Percentiles rank a stretch among this genome's conserved stretches.
phyloP scores from a whole-genome alignment of 208 protist species.

The Porcisia hertigi region DNA sequence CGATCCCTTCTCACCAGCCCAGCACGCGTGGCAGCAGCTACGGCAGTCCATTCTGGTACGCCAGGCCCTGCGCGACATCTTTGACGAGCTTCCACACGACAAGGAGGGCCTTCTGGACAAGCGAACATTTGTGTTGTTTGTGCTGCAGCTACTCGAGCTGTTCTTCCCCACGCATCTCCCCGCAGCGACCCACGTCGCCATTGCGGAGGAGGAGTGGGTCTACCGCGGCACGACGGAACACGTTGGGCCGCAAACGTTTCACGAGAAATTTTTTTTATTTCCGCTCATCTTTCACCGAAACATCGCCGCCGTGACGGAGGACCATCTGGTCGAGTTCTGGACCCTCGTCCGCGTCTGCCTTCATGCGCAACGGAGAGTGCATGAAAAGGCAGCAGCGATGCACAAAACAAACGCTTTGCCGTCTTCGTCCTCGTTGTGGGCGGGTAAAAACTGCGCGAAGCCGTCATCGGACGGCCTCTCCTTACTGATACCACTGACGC shows the following conservation, averaged over 20 bases:
- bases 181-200: slow-evolving; percentile 44
- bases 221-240: slow-evolving; percentile 81
- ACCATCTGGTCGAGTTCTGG: slow-evolving; percentile 81
- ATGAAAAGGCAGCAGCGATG: slow-evolving; percentile 17
- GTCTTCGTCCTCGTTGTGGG: neutral
- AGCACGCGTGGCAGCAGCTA: slow-evolving; percentile 23
- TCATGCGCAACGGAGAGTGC: slow-evolving; percentile 32
- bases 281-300: slow-evolving; percentile 84
- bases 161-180: slow-evolving; percentile 76
- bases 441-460: neutral
- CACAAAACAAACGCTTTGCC: neutral
- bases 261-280: slow-evolving; percentile 81
- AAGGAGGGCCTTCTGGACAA: slow-evolving; percentile 59
- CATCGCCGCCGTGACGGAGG: slow-evolving; percentile 47
- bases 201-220: slow-evolving; percentile 88
- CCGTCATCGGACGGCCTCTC: slow-evolving; percentile 14
- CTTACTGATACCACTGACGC: slow-evolving; percentile 42
- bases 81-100: slow-evolving; percentile 58
- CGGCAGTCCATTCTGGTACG: slow-evolving; percentile 36
- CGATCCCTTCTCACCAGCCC: slow-evolving; percentile 20
- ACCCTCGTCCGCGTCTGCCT: slow-evolving; percentile 73
- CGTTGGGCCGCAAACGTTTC: slow-evolving; percentile 73
- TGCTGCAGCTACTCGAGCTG: slow-evolving; percentile 73
- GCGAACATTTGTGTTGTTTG: slow-evolving; percentile 68
- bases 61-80: slow-evolving; percentile 76